These are phyloP conservation scores for Syzygium grande DNA, from an alignment of 345 rosid species.

Conservation along the genomic window DNA sequence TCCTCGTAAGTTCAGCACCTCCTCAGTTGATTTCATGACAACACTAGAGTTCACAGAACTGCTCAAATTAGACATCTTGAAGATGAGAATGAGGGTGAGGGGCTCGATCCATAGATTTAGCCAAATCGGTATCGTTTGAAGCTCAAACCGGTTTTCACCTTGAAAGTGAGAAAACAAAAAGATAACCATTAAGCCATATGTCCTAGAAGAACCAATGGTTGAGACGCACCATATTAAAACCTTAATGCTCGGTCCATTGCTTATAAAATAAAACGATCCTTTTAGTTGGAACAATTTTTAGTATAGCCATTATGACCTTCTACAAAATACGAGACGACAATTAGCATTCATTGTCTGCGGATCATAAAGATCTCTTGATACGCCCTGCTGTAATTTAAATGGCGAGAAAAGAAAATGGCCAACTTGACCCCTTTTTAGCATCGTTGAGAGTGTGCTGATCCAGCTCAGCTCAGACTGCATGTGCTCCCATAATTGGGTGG, in stretches of 20 bases:
- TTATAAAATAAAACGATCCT: accelerated
- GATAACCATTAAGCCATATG: too few species aligned
- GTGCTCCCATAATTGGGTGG: background rate
- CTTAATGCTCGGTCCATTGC: background rate
- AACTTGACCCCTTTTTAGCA: background rate
- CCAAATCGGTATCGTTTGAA: background rate
- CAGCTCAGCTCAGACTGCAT: background rate
- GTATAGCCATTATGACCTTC: background rate
- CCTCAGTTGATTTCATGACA: background rate
- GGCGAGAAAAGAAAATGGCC: background rate
- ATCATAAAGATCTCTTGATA: background rate
- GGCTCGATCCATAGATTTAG: background rate
- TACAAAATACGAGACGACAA: background rate
- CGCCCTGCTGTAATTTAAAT: background rate
- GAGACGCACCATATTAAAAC: background rate
- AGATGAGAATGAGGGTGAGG: background rate
- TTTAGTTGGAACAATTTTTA: background rate
- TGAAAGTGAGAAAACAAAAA: background rate
- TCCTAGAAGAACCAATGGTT: background rate
- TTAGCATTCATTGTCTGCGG: background rate
- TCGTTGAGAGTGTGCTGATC: background rate
- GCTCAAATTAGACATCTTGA: background rate
- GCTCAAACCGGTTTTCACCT: background rate
- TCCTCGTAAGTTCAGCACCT: background rate
- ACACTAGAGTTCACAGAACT: background rate